Evolutionary conservation across 2,329 filamentous ascomycete species (phyloP), one percentile per base, ranked within the genome.

Genomic region (Ophiostoma sp.): DNA sequence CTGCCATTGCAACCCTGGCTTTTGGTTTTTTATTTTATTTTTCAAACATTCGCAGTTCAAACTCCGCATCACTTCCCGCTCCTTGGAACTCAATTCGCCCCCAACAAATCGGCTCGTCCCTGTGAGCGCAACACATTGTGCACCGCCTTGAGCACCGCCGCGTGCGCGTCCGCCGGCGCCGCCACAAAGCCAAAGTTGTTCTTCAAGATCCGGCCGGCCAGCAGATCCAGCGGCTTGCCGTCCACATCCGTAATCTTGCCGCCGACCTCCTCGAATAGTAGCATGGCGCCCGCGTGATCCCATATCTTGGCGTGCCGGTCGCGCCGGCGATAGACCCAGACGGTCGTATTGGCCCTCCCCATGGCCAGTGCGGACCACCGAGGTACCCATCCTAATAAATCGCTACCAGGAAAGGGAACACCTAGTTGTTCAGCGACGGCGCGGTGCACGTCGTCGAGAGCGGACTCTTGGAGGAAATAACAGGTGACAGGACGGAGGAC

Each of bases 231-330:
- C 0, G 81, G 80, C 73, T 81, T 82, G 0, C 88, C 88, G 64
- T 85, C 81, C 0, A 88, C 82, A 75, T 90, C 88, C 0, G 87
- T 89, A 69, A 90, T 82, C 73, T 81, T 82, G 0, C 88, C 88
- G 0, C 88, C 88, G 1, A 85, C 82, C 78, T 90, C 88, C 74
- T 88, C 84, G 59, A 87, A 89, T 8, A 90, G 77, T 42, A 90
- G 77, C 86, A 89, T 88, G 0, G 87, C 88, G 1, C 88, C 88
- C 0, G 87, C 87, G 72, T 90, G 88, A 75, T 90, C 88, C 88
- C 87, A 90, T 0, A 87, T 82, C 80, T 90, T 89, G 11, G 84
- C 88, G 12, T 81, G 81, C 0, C 87, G 81, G 31, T 83, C 82
- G 25, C 82, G 80, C 28, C 80, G 79, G 75, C 84, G 85, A 80